Evolutionary conservation across 768 basidiomycete genomes (phyloP).

Genomic region (Cyclocybe cylindracea): DNA sequence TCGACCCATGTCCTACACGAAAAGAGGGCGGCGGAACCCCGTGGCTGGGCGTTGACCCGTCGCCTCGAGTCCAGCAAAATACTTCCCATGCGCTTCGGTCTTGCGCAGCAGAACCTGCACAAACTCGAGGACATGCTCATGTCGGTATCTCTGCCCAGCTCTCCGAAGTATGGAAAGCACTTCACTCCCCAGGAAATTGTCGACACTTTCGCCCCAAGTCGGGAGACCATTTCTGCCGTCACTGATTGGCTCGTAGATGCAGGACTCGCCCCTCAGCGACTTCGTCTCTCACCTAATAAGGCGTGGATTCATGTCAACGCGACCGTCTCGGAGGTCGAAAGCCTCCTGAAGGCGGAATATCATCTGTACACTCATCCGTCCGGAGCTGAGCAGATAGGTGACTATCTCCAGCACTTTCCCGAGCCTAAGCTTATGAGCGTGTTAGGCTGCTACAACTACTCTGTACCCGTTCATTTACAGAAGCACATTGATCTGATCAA

Average conservation of each 20-base stretch:
- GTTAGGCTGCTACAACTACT: constrained; percentile 39
- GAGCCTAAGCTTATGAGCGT: not conserved
- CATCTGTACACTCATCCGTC: constrained; percentile 43
- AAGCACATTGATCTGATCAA: constrained; percentile 42
- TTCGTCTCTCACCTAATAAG: constrained; percentile 38
- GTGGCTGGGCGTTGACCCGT: constrained; percentile 23
- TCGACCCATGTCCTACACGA: constrained; percentile 30
- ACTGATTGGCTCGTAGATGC: constrained; percentile 42
- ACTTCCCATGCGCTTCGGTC: constrained; percentile 51
- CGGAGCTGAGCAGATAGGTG: constrained; percentile 41
- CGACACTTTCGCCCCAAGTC: constrained; percentile 22
- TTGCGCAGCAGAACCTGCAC: constrained; percentile 46
- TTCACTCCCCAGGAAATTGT: constrained; percentile 44
- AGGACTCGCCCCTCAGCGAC: constrained; percentile 38
- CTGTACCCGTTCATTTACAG: constrained; percentile 36
- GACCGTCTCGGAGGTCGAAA: constrained; percentile 41
- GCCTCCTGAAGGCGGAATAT: constrained; percentile 44
- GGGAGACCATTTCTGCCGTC: constrained; percentile 41
- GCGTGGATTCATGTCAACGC: constrained; percentile 44
- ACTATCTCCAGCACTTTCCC: constrained; percentile 5
- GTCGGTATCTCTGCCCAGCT: constrained; percentile 49
- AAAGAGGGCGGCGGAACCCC: constrained; percentile 26
- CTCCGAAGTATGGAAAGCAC: constrained; percentile 49
- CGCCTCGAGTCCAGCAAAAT: constrained; percentile 24
- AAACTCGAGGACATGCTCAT: constrained; percentile 45